Conservation (phyloP, 306 rosid species). For the Citrullus amarus region DNA sequence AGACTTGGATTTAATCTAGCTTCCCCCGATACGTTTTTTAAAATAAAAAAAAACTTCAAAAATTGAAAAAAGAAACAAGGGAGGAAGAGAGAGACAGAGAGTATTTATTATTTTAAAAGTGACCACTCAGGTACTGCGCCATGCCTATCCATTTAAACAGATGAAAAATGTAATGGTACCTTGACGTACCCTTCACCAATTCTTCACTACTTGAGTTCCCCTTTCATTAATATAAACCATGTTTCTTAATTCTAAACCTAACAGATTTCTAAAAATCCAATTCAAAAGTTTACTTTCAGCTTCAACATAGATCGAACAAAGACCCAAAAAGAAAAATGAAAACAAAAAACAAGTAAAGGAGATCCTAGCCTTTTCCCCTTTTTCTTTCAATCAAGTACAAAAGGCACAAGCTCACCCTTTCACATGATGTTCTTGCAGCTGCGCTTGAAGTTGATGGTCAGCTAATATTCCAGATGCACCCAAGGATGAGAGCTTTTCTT, state of each 20-base stretch:
- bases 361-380: background rate
- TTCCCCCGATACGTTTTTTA: background rate
- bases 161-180: background rate
- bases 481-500: conserved; percentile 77
- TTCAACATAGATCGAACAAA: background rate
- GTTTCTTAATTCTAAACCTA: background rate
- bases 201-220: background rate
- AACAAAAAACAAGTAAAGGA: background rate
- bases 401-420: conserved; percentile 55
- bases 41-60: too few species aligned
- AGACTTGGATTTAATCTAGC: background rate
- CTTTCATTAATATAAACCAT: background rate
- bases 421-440: conserved; percentile 80
- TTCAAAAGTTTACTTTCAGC: background rate
- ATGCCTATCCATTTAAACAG: background rate
- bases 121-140: background rate
- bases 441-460: conserved; percentile 98
- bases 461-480: conserved; percentile 97
- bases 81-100: background rate
- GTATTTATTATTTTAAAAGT: background rate
- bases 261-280: background rate
- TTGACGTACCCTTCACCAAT: background rate
- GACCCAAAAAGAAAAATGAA: background rate
- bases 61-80: background rate
- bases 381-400: background rate